Evolutionary conservation across 2,329 filamentous ascomycete genomes (phyloP).

Genomic region (Calonectria hawksworthii): DNA sequence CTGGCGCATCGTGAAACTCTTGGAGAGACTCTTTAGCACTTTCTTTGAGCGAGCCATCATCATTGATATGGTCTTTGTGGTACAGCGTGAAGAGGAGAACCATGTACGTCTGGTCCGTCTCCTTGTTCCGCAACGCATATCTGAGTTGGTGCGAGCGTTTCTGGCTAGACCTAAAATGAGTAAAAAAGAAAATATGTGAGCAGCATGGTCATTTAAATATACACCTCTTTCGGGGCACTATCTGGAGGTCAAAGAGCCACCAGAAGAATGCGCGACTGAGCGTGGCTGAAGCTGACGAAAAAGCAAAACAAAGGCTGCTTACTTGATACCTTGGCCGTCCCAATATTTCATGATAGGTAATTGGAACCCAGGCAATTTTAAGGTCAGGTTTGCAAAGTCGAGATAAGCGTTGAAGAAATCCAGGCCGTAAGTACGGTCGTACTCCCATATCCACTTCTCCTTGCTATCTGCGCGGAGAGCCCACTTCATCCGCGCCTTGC

Average conservation of each 20-base stretch:
- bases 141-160: constrained; percentile 87
- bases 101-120: constrained; percentile 81
- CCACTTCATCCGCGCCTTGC: constrained; percentile 72
- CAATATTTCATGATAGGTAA: constrained; percentile 83
- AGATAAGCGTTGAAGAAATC: constrained; percentile 94
- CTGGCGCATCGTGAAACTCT: constrained; percentile 21
- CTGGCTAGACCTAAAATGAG: constrained; percentile 46
- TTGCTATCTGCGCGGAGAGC: constrained; percentile 65
- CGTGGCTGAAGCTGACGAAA: not conserved
- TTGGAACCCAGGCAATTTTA: constrained; percentile 80
- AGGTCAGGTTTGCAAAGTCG: constrained; percentile 82
- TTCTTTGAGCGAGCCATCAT: constrained; percentile 68
- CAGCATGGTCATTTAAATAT: constrained; percentile 39
- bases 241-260: not conserved
- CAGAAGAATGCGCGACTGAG: constrained; percentile 17
- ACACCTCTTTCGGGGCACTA: not conserved
- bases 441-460: constrained; percentile 68
- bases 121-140: constrained; percentile 89
- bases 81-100: constrained; percentile 86
- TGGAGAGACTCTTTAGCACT: constrained; percentile 50
- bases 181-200: constrained; percentile 39
- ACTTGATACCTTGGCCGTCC: constrained; percentile 84
- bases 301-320: constrained; percentile 49
- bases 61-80: constrained; percentile 74
- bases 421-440: constrained; percentile 65